These are phyloP conservation scores for Batrachochytrium dendrobatidis DNA, from an alignment of 371 early-diverging fungal species.

Conservation along the genomic window DNA sequence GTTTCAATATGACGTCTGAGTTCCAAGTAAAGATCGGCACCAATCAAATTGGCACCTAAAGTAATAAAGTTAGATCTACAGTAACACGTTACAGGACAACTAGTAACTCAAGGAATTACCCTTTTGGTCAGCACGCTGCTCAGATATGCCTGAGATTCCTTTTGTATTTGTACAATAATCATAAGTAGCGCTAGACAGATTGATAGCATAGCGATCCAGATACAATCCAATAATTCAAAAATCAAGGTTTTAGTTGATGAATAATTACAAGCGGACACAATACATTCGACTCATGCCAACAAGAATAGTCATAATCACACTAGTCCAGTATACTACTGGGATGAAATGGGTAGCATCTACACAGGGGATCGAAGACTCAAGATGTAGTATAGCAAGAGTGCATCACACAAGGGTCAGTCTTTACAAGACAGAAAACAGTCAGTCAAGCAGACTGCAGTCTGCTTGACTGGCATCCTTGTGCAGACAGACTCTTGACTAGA, in stretches of 20 bases:
- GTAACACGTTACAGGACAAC: neutral
- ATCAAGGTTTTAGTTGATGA: neutral
- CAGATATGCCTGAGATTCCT: slow-evolving; percentile 9
- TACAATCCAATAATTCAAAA: neutral
- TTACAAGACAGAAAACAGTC: too few relatives aligned
- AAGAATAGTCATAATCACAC: neutral
- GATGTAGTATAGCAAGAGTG: too few relatives aligned
- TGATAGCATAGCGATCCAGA: neutral
- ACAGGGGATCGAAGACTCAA: neutral
- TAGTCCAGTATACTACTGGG: neutral
- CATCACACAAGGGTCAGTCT: too few relatives aligned
- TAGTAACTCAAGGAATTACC: neutral
- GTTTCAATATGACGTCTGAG: slow-evolving; percentile 65
- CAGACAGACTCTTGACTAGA: too few relatives aligned
- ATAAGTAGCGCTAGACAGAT: slow-evolving; percentile 60
- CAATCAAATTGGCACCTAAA: slow-evolving; percentile 68
- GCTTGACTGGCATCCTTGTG: too few relatives aligned
- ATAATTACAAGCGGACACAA: slow-evolving; percentile 5
- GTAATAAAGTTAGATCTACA: neutral
- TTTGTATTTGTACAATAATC: slow-evolving; percentile 63
- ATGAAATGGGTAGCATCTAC: neutral
- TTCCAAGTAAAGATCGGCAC: slow-evolving; percentile 74
- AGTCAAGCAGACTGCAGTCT: too few relatives aligned
- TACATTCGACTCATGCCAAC: too few relatives aligned
- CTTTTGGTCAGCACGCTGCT: neutral